phyloP scores from a whole-genome alignment of 2,329 filamentous ascomycete species.

The Chalaropsis ovoidea region DNA sequence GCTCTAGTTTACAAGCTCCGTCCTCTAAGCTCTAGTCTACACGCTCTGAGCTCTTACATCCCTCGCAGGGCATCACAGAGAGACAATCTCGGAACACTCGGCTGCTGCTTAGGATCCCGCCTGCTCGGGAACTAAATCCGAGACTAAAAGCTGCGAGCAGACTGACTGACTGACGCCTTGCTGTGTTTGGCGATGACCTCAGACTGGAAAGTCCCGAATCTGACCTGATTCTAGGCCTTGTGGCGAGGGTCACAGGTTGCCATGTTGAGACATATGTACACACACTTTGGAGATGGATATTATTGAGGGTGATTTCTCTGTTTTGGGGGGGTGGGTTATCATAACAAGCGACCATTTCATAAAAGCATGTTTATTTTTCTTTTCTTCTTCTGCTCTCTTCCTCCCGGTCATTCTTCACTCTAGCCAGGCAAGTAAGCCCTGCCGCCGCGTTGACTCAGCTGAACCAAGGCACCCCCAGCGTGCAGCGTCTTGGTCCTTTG shows the following conservation, averaged over 20 bases:
- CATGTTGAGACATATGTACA: neutral
- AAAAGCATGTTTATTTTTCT: constrained; percentile 1
- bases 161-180: neutral
- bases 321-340: neutral
- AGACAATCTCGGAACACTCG: too few relatives aligned
- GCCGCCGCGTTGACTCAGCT: neutral
- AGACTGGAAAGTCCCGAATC: neutral
- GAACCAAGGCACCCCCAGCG: too few relatives aligned
- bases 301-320: neutral
- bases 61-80: too few relatives aligned
- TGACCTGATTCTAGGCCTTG: neutral
- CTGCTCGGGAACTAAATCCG: neutral
- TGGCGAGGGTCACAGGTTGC: neutral
- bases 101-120: too few relatives aligned
- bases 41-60: neutral
- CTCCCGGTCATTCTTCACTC: neutral
- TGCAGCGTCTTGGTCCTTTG: too few relatives aligned
- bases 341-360: constrained; percentile 3
- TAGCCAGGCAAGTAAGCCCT: neutral
- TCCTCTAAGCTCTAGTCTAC: neutral
- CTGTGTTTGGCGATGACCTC: neutral
- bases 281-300: neutral
- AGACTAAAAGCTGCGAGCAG: neutral
- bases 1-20: neutral
- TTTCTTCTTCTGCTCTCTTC: neutral